Evolutionary conservation across 108 stramenopile species (phyloP).

Genomic region (Fistulifera solaris): DNA sequence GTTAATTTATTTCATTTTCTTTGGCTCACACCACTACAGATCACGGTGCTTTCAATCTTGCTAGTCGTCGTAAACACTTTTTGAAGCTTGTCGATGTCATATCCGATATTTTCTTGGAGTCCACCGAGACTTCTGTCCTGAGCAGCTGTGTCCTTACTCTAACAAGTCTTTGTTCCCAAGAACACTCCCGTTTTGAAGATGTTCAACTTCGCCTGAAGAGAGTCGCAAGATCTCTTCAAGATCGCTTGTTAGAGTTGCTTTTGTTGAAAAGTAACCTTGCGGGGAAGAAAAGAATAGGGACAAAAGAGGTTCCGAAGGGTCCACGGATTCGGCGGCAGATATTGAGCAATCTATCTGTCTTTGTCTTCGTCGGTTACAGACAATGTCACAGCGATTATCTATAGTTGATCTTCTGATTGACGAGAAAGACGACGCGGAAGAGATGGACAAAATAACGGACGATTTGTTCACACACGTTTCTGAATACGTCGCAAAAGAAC

Average conservation of each 20-base stretch:
- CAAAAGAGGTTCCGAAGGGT: too few relatives aligned
- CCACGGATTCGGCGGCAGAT: constrained; percentile 22
- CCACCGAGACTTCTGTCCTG: constrained; percentile 54
- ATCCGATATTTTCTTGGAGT: constrained; percentile 43
- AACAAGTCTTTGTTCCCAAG: constrained; percentile 39
- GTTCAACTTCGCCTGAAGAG: constrained; percentile 45
- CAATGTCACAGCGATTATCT: constrained; percentile 41
- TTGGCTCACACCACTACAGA: constrained; percentile 3
- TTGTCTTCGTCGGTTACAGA: constrained; percentile 46
- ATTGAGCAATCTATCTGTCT: constrained; percentile 46
- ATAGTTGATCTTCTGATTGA: constrained; percentile 12
- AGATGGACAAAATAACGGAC: neutral
- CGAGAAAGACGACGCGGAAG: constrained; percentile 2
- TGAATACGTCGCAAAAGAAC: neutral
- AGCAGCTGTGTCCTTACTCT: constrained; percentile 45
- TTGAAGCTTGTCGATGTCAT: constrained; percentile 50
- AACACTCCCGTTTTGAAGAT: constrained; percentile 56
- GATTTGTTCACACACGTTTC: neutral
- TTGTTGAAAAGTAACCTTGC: constrained; percentile 3
- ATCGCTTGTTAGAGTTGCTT: constrained; percentile 44
- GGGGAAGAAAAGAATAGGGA: neutral
- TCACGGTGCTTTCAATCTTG: constrained; percentile 51
- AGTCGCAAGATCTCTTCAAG: constrained; percentile 41
- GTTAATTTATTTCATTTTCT: neutral
- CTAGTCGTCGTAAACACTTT: constrained; percentile 68